Base-by-base conservation (phyloP, 1,284 basidiomycete genomes). In the Puccinia triticina region DNA sequence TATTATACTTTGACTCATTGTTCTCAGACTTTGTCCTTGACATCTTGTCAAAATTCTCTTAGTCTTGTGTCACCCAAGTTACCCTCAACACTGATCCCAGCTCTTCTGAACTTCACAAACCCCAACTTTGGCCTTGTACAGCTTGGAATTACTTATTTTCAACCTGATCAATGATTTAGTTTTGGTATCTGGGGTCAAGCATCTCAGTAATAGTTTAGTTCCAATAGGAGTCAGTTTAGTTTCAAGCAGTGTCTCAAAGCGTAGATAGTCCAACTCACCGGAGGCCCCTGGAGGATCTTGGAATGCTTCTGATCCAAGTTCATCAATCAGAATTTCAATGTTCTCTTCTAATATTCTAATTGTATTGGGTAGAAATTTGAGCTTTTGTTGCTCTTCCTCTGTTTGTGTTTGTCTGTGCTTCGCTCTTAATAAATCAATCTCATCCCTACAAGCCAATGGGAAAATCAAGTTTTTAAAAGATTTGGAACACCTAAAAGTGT, bases 111-210 rank as follows among this genome's bases (percentile, higher is more conserved):
- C n/a, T n/a, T n/a, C n/a, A n/a, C n/a, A n/a, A n/a, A n/a, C n/a
- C n/a, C n/a, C n/a, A n/a, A n/a, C n/a, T n/a, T n/a, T n/a, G 34
- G 37, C 53, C 34, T 57, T 26, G 23, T 75, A 75, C 2, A 75
- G 55, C 23, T 74, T 55, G 1, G 48, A n/a, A 11, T 75, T 75
- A n/a, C 53, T 57, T 10, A 75, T 26, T 34, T 61, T 55, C 46
- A 75, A 40, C 12, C 23, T 34, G 26, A 71, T 71, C n/a, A 71
- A 71, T 11, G n/a, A n/a, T n/a, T n/a, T n/a, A n/a, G 67, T 18
- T 71, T 26, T 71, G 43, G 43, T 14, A 46, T 46, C 43, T 46
- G n/a, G n/a, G n/a, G n/a, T n/a, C n/a, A n/a, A n/a, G 43, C 43
- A 46, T 46, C 43, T 46, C 14, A 46, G 10, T 71, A 5, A 71